Evolutionary conservation across 192 early-diverging fungal species (phyloP).

Genomic region (Glomus cerebriforme): DNA sequence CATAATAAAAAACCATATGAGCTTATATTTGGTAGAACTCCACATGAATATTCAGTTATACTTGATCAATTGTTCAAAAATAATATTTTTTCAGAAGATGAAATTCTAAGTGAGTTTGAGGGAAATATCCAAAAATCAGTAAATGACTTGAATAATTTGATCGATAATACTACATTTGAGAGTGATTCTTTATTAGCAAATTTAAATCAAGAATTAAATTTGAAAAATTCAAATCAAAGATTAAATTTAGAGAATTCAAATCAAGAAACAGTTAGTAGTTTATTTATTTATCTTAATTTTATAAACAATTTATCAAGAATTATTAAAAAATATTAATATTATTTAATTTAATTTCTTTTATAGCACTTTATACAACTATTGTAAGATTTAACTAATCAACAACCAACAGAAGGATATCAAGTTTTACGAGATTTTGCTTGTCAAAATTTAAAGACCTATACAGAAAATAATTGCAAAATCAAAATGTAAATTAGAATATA

Average conservation of each 20-base stretch:
- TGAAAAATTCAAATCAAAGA: no score
- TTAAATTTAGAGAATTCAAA: no score
- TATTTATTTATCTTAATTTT: neutral
- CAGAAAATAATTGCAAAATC: no score
- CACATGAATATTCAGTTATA: neutral
- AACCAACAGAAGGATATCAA: neutral
- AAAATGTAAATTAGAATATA: no score
- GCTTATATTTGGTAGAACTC: neutral
- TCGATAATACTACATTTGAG: neutral
- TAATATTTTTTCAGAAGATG: neutral
- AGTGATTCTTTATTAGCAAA: neutral
- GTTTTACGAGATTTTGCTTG: neutral
- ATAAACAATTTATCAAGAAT: no score
- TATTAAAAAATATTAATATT: no score
- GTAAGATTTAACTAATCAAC: neutral
- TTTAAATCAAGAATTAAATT: neutral
- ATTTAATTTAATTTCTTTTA: no score
- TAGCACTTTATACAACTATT: neutral
- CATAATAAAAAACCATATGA: neutral
- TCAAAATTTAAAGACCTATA: neutral
- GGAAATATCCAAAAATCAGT: neutral
- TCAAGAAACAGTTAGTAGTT: neutral
- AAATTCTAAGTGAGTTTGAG: neutral
- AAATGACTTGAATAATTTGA: neutral
- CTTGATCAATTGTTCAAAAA: neutral